These are phyloP conservation scores for Diutina sp. DNA, from an alignment of 1,139 yeast species.

Conservation along the genomic window DNA sequence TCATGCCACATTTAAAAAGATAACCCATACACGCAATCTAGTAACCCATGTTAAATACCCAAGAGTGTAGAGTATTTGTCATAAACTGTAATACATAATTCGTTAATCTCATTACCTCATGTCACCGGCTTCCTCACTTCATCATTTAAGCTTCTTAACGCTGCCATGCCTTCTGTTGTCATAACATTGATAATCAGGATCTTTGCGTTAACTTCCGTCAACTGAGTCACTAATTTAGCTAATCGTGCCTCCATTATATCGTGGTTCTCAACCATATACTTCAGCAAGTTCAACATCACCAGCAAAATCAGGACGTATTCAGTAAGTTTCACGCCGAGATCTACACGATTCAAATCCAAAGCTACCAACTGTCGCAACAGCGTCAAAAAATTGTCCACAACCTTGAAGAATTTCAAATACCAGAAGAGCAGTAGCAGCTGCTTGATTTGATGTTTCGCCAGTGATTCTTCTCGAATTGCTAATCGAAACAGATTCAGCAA, in stretches of 20 bases:
- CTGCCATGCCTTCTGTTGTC: not conserved
- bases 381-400: conserved; percentile 17
- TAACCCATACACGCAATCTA: too few species aligned
- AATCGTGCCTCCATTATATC: not conserved
- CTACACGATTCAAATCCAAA: not conserved
- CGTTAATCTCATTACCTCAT: not conserved
- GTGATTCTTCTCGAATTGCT: conserved; percentile 12
- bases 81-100: too few species aligned
- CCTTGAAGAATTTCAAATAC: conserved; percentile 24
- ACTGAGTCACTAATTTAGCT: not conserved
- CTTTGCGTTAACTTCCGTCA: not conserved
- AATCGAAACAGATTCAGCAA: conserved; percentile 28
- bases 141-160: not conserved
- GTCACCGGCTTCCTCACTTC: not conserved
- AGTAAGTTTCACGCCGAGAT: conserved; percentile 9
- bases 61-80: too few species aligned
- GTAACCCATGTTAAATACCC: too few species aligned
- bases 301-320: conserved; percentile 21
- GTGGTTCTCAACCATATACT: conserved; percentile 7
- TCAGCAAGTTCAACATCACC: conserved; percentile 15
- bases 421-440: conserved; percentile 14
- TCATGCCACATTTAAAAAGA: too few species aligned
- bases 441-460: not conserved
- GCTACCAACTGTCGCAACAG: conserved; percentile 12
- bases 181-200: not conserved